Evolutionary conservation across 768 basidiomycete species (phyloP), one percentile per base, ranked within the genome.

Genomic region (Serendipita sp.): DNA sequence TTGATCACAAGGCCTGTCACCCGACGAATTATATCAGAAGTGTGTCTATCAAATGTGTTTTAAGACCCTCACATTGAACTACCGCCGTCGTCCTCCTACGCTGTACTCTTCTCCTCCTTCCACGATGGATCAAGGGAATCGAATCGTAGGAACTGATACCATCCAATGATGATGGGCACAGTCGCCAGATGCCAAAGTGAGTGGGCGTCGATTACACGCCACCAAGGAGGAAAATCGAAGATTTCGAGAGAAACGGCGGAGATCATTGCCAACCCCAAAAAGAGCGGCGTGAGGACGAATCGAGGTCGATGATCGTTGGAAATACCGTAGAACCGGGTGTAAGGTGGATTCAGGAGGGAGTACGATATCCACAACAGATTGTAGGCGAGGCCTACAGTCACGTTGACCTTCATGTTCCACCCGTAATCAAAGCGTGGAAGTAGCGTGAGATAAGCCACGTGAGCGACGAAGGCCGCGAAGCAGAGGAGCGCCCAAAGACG

Each of bases 151-250:
- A 95, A 94, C n/a, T 80, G 76, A 70, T 95, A 98, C 93, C 95
- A 97, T 53, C 81, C 77, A 53, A 80, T 70, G 2, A 85, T 82
- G 37, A 98, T 81, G 0, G 86, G 86, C 0, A 81, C 86, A 0
- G 95, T 99, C 3, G 83, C 79, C 4, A 88, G 76, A 73, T 99
- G 95, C 96, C 95, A 98, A 16, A 98, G 74, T 2, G 92, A 80
- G 73, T 97, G 96, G 0, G 94, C 92, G 71, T 98, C 95, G 18
- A 97, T 77, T 3, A 84, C 72, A 35, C 92, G 74, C 16, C 71
- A 70, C 74, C 85, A 78, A 0, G 92, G 89, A 0, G 92, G 83
- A 70, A 98, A 98, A 71, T 99, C 95, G 68, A 95, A 84, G 2
- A 99, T 72, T 70, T 99, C 95, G 35, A 99, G 79, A 1, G 78